These are phyloP conservation scores for Colletotrichum falcatum DNA, from an alignment of 2,329 filamentous ascomycete species.

Conservation along the genomic window DNA sequence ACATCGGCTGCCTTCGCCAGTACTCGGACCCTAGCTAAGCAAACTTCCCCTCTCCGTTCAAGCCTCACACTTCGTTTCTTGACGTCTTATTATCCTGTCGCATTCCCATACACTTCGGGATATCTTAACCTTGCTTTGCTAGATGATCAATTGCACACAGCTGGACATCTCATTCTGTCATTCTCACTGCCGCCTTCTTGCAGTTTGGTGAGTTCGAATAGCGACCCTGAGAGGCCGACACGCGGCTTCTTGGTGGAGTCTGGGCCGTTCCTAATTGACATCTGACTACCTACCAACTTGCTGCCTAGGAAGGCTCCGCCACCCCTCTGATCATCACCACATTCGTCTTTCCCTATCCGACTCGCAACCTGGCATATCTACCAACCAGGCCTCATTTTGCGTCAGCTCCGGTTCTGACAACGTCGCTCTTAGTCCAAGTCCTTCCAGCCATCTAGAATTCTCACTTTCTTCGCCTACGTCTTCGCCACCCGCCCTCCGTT, in stretches of 20 bases:
- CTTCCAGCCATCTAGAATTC: not conserved
- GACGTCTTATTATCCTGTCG: not conserved
- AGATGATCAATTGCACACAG: not conserved
- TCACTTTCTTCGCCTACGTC: not conserved
- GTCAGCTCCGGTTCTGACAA: not conserved
- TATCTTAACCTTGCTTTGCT: not conserved
- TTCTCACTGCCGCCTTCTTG: not conserved
- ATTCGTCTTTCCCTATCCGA: not conserved
- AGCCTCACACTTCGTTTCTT: not conserved
- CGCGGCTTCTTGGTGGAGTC: not conserved
- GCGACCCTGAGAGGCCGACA: not conserved
- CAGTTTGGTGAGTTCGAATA: too few relatives aligned
- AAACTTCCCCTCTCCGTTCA: not conserved
- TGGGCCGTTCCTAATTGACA: constrained; percentile 1
- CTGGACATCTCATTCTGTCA: not conserved
- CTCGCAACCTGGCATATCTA: not conserved
- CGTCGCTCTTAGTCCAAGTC: not conserved
- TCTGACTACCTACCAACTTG: constrained; percentile 31
- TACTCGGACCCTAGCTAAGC: not conserved
- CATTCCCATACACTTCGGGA: not conserved
- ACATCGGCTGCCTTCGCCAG: not conserved
- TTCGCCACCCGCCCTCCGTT: too few relatives aligned
- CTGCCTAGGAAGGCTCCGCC: constrained; percentile 38
- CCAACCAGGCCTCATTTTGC: not conserved
- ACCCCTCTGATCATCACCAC: constrained; percentile 16